phyloP scores from a whole-genome alignment of 306 rosid species.

The Corylus americana region DNA sequence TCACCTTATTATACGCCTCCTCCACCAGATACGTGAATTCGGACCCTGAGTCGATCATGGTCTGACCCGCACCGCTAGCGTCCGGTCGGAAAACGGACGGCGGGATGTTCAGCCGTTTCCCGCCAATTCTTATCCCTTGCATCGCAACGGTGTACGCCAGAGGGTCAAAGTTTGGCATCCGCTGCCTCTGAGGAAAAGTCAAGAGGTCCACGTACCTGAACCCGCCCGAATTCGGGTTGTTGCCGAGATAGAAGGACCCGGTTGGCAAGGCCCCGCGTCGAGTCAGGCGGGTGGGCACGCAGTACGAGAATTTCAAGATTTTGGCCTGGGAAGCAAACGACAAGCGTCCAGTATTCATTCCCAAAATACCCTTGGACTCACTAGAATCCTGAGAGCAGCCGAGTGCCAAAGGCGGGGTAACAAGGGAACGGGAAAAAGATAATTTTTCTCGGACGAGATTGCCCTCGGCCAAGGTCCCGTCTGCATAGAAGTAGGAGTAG shows the following conservation, averaged over 20 bases:
- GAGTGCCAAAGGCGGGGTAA: conserved; percentile 73
- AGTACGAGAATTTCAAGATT: conserved; percentile 74
- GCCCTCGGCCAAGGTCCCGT: conserved; percentile 90
- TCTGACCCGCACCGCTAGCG: conserved; percentile 80
- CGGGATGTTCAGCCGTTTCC: conserved; percentile 36
- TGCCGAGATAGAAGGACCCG: conserved; percentile 70
- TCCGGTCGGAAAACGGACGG: conserved; percentile 55
- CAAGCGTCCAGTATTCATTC: conserved; percentile 75
- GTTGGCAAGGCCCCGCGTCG: conserved; percentile 35
- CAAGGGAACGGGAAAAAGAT: conserved; percentile 48
- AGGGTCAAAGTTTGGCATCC: conserved; percentile 78
- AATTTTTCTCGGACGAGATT: conserved; percentile 82
- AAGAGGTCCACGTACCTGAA: conserved; percentile 54
- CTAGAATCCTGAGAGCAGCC: conserved; percentile 68
- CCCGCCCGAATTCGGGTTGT: conserved; percentile 55
- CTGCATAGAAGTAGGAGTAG: conserved; percentile 91
- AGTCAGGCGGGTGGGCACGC: conserved; percentile 49
- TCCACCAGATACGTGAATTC: conserved; percentile 71
- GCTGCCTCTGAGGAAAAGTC: conserved; percentile 56
- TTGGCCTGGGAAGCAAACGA: conserved; percentile 74
- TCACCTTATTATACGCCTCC: conserved; percentile 62
- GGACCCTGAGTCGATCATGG: conserved; percentile 86
- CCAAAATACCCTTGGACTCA: conserved; percentile 82
- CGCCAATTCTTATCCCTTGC: conserved; percentile 62
- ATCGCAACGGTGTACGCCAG: conserved; percentile 66